These are phyloP conservation scores for Leptosphaerulina australis DNA, from an alignment of 2,329 filamentous ascomycete species.

Conservation along the genomic window DNA sequence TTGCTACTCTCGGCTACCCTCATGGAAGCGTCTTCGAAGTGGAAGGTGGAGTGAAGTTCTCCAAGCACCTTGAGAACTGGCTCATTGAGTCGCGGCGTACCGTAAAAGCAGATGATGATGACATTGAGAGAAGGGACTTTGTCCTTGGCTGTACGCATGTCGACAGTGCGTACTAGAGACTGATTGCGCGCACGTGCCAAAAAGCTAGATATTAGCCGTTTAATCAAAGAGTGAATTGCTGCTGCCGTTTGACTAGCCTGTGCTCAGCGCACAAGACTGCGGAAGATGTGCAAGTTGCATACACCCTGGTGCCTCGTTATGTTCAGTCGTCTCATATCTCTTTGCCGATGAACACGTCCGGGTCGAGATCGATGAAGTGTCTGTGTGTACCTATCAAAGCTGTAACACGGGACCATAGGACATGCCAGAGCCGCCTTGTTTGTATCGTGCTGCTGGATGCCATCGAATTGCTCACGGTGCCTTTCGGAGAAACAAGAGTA, in stretches of 20 bases:
- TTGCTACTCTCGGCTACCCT: too few species aligned
- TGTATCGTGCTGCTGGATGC: neutral
- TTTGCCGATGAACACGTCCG: too few species aligned
- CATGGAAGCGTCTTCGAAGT: neutral
- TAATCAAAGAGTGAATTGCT: neutral
- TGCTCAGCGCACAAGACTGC: too few species aligned
- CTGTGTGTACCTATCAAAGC: neutral
- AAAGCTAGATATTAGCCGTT: too few species aligned
- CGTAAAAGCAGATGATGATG: neutral
- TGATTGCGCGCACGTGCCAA: too few species aligned
- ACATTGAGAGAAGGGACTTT: neutral
- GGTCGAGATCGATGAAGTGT: neutral
- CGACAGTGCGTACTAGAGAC: too few species aligned
- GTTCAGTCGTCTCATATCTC: neutral
- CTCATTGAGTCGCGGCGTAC: neutral
- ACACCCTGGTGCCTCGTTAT: too few species aligned
- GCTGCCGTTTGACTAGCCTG: too few species aligned
- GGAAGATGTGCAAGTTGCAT: neutral
- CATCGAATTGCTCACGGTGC: neutral
- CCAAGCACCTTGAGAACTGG: neutral
- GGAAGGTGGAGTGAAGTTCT: neutral
- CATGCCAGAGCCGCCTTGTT: neutral
- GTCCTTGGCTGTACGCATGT: neutral
- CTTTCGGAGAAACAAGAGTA: neutral
- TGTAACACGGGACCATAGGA: neutral